phyloP scores from a whole-genome alignment of 1,284 basidiomycete genomes.

The Fomitopsis palustris region DNA sequence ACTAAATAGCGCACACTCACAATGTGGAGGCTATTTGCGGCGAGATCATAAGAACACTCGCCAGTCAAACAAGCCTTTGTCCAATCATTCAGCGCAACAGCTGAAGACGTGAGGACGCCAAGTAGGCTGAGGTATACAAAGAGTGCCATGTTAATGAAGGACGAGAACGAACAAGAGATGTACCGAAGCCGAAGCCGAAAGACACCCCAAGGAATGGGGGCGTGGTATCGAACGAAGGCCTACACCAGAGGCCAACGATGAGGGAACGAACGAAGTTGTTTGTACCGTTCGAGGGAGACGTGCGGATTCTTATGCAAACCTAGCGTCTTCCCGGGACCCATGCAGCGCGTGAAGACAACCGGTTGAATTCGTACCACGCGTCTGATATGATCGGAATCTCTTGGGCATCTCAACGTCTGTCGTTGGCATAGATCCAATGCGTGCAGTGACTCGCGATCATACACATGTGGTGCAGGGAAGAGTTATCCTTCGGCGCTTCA shows the following conservation, averaged over 20 bases:
- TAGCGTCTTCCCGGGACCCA: not conserved
- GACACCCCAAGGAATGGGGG: not conserved
- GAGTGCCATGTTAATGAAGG: not conserved
- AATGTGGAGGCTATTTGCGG: slow-evolving; percentile 12
- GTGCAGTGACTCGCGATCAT: too few relatives aligned
- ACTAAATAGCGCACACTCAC: too few relatives aligned
- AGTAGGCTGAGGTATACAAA: not conserved
- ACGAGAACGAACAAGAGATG: not conserved
- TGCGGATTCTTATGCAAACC: not conserved
- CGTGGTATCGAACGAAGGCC: not conserved
- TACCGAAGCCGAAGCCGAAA: not conserved
- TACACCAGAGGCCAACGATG: not conserved
- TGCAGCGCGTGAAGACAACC: not conserved
- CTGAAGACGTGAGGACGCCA: not conserved
- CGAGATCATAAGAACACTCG: slow-evolving; percentile 18
- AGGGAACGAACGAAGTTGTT: not conserved
- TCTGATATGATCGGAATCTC: not conserved
- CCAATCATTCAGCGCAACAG: slow-evolving; percentile 19
- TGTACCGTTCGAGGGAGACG: not conserved
- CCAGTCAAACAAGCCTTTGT: slow-evolving; percentile 16
- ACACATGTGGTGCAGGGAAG: too few relatives aligned
- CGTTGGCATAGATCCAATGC: too few relatives aligned
- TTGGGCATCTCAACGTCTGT: not conserved
- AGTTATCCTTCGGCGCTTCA: too few relatives aligned
- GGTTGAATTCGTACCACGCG: not conserved